Evolutionary conservation across 2,329 filamentous ascomycete genomes (phyloP).

Genomic region (Paraphaeosphaeria sporulosa): DNA sequence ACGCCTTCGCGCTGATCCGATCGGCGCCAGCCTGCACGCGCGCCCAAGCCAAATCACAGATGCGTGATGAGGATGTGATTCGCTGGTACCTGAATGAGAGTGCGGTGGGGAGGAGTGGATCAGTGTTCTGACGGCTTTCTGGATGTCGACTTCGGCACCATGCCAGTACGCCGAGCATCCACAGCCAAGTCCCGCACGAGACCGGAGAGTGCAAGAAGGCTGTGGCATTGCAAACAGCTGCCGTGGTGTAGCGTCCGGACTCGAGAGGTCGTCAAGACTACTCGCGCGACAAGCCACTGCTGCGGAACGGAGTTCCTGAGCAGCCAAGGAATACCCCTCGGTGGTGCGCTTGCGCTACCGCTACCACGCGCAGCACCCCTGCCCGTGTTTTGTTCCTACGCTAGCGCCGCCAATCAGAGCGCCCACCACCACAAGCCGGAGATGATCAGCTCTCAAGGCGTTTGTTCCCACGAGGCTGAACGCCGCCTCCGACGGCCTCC

Average conservation of each 20-base stretch:
- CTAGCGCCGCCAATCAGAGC: conserved; percentile 6
- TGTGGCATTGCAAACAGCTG: too few relatives aligned
- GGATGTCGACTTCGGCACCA: not conserved
- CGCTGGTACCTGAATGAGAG: conserved; percentile 6
- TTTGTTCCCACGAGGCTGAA: conserved; percentile 10
- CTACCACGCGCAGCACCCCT: conserved; percentile 3
- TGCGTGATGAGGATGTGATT: not conserved
- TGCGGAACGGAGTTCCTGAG: not conserved
- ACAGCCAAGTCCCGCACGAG: not conserved
- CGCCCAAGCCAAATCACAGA: conserved; percentile 1
- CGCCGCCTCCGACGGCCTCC: conserved; percentile 3
- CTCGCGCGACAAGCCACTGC: conserved; percentile 1
- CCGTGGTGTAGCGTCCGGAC: conserved; percentile 5
- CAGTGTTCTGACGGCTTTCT: not conserved
- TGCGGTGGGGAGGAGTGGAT: not conserved
- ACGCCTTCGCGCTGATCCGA: conserved; percentile 12
- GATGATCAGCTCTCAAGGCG: conserved; percentile 2
- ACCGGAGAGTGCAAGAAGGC: not conserved
- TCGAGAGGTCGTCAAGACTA: not conserved
- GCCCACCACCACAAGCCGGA: conserved; percentile 2
- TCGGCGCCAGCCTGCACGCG: conserved; percentile 6
- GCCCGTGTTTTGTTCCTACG: conserved; percentile 9
- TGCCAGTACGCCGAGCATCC: not conserved
- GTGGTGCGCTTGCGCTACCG: not conserved
- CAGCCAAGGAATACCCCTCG: not conserved